phyloP scores from a whole-genome alignment of 495 filamentous ascomycete genomes.

The Trichoderma virens region DNA sequence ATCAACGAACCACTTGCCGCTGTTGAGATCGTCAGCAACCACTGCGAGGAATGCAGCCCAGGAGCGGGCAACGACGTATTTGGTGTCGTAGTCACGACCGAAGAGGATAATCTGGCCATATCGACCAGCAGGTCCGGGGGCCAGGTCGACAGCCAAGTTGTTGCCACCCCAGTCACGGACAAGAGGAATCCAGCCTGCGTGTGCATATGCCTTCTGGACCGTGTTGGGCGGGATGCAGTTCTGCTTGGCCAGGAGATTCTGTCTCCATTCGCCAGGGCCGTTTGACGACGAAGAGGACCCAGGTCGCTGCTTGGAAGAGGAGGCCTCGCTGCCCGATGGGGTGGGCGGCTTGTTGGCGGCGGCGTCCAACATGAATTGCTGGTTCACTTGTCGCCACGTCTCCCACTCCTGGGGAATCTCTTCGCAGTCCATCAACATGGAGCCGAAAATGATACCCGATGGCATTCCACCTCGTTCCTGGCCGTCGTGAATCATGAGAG shows the following conservation, averaged over 20 bases:
- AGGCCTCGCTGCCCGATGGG: conserved; percentile 44
- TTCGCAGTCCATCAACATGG: conserved; percentile 95
- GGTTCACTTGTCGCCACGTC: conserved; percentile 90
- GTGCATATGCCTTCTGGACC: conserved; percentile 88
- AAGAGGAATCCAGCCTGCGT: conserved; percentile 92
- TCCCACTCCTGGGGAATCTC: conserved; percentile 98
- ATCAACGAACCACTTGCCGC: conserved; percentile 79
- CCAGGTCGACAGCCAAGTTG: conserved; percentile 88
- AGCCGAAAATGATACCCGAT: conserved; percentile 86
- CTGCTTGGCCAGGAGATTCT: conserved; percentile 77
- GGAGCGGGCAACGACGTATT: conserved; percentile 89
- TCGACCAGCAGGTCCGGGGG: conserved; percentile 78
- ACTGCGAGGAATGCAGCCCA: conserved; percentile 84
- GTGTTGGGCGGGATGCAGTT: conserved; percentile 79
- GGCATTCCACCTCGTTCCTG: conserved; percentile 90
- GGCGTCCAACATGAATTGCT: conserved; percentile 65
- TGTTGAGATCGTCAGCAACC: conserved; percentile 81
- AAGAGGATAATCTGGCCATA: conserved; percentile 98
- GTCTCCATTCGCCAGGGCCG: conserved; percentile 62
- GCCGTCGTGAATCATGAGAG: conserved; percentile 82
- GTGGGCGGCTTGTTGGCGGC: conserved; percentile 46
- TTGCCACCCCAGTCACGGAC: conserved; percentile 98
- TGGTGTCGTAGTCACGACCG: conserved; percentile 96
- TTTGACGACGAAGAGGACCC: conserved; percentile 36
- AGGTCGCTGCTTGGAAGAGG: conserved; percentile 36